Base-by-base conservation (phyloP, 495 filamentous ascomycete genomes). In the Bacidia gigantensis region DNA sequence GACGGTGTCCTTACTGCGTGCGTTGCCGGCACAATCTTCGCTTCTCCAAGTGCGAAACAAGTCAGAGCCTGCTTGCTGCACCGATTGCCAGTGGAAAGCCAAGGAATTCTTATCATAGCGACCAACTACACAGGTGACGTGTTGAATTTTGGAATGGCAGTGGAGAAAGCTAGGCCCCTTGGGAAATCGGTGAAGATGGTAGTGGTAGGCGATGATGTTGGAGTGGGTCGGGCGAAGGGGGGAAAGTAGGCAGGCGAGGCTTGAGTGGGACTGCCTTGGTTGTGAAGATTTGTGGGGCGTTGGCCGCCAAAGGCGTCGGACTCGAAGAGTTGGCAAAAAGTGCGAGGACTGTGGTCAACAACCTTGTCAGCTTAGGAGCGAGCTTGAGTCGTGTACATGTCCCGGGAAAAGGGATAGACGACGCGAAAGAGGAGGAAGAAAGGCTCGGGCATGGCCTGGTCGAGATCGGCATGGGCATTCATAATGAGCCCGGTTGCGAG, bases 401-500 rank as follows among this genome's bases (percentile, higher is more conserved):
- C 0, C 92, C 92, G 0, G 92, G 92, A 11, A 75, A 87, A 59
- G 74, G 65, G 1, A 56, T 65, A 11, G 60, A 67, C 18, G 67
- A 75, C n/a, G 64, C 60, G 11, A 68, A 68, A 11, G 83, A 80
- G 41, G 62, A 71, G 0, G 82, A 79, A 40, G 84, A 97, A 69
- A 54, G 60, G 35, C 40, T 62, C 12, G 60, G 57, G 35, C 55
- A 47, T n/a, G 60, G 55, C n/a, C 38, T 57, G 17, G 81, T 94
- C 20, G 92, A 98, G 70, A 74, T 98, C 58, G 92, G 92, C 7
- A 98, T 97, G 92, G 92, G 92, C 11, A 96, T 97, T 64, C 92
- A 98, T 66, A 98, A 98, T 62, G 92, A 98, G 67, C 78, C 86
- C 0, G 92, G 92, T 1, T 89, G 80, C 12, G 84, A 82, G 60